Evolutionary conservation across 2,329 filamentous ascomycete genomes (phyloP).

Genomic region (Rhexocercosporidium sp.): DNA sequence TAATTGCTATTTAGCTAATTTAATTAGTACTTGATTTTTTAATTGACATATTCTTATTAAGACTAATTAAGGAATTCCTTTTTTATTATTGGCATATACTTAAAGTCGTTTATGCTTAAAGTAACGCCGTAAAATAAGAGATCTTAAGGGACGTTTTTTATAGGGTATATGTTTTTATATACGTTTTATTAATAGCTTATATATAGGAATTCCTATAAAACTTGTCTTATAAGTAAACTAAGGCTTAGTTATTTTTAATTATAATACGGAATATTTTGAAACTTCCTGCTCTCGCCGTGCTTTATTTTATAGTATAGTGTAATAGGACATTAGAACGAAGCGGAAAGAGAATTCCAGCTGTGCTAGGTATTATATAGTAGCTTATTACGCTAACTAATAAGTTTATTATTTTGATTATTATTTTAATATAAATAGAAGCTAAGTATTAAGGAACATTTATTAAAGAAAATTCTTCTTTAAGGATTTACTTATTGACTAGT

Average conservation of each 20-base stretch:
- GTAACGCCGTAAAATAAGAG: no score
- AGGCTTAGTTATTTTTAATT: background rate
- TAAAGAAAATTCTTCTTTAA: conserved; percentile 77
- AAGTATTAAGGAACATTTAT: conserved; percentile 70
- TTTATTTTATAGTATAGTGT: background rate
- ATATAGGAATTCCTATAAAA: background rate
- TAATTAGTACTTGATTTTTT: no score
- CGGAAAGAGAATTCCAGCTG: background rate
- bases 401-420: no score
- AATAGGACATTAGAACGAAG: background rate
- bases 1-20: no score
- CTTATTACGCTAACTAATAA: no score
- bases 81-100: no score
- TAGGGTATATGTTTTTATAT: no score
- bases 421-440: background rate
- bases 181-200: background rate
- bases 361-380: background rate
- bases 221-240: background rate
- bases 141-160: no score
- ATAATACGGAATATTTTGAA: no score
- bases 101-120: no score
- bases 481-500: conserved; percentile 74
- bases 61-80: no score
- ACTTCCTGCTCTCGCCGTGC: background rate
- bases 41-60: no score